Evolutionary conservation across 108 stramenopile species (phyloP).

Genomic region (Stephanodiscus minutulus): DNA sequence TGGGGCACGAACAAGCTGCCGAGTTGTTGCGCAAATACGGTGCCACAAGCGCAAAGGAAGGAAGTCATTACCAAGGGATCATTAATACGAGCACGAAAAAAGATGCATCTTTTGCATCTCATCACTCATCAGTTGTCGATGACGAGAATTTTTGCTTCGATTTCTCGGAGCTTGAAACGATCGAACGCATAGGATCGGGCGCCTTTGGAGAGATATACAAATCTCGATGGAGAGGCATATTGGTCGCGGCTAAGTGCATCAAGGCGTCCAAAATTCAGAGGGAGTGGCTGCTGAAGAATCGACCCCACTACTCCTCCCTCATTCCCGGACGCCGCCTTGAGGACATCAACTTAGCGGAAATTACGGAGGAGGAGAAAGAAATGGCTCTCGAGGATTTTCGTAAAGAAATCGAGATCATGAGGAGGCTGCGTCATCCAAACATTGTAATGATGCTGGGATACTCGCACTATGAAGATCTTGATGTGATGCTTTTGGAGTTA

Average conservation of each 20-base stretch:
- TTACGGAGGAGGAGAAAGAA: slow-evolving; percentile 55
- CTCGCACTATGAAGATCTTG: slow-evolving; percentile 73
- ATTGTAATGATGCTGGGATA: slow-evolving; percentile 84
- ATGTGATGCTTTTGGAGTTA: slow-evolving; percentile 87
- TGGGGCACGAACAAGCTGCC: slow-evolving; percentile 40
- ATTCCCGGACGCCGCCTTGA: slow-evolving; percentile 47
- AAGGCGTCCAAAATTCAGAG: slow-evolving; percentile 74
- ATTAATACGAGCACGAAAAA: slow-evolving; percentile 5
- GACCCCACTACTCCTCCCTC: slow-evolving; percentile 20
- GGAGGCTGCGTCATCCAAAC: slow-evolving; percentile 80
- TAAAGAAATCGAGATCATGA: slow-evolving; percentile 73
- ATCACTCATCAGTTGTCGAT: slow-evolving; percentile 10
- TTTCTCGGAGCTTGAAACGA: slow-evolving; percentile 80
- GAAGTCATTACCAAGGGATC: too few relatives aligned
- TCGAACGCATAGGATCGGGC: slow-evolving; percentile 86
- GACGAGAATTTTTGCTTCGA: slow-evolving; percentile 75
- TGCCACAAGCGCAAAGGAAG: slow-evolving; percentile 22
- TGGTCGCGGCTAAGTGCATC: slow-evolving; percentile 89
- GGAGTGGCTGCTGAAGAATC: slow-evolving; percentile 76
- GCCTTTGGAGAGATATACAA: slow-evolving; percentile 93
- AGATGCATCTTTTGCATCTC: slow-evolving; percentile 16
- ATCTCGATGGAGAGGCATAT: slow-evolving; percentile 82
- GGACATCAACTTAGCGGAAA: slow-evolving; percentile 31
- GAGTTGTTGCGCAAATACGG: slow-evolving; percentile 59
- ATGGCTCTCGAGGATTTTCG: slow-evolving; percentile 82